phyloP scores from a whole-genome alignment of 2,329 filamentous ascomycete genomes.

The Colletotrichum eleusines region DNA sequence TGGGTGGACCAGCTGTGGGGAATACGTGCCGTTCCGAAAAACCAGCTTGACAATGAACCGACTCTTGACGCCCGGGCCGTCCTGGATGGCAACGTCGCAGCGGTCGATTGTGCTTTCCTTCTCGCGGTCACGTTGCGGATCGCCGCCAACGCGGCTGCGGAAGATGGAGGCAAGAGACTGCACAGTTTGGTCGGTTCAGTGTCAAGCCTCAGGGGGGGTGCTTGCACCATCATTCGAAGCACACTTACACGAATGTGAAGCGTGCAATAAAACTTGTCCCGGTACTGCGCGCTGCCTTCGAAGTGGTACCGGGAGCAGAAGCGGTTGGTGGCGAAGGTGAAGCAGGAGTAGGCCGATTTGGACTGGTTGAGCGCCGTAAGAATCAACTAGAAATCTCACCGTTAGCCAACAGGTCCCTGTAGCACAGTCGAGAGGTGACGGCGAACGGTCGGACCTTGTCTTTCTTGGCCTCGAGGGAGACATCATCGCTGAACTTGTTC shows the following conservation, averaged over 20 bases:
- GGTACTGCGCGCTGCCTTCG: slow-evolving; percentile 62
- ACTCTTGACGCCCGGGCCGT: slow-evolving; percentile 77
- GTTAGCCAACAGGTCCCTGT: neutral
- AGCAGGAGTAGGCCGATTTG: slow-evolving; percentile 82
- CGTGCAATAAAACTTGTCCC: slow-evolving; percentile 77
- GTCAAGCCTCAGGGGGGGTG: slow-evolving; percentile 13
- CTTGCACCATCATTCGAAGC: neutral
- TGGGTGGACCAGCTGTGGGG: neutral
- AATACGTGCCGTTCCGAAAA: slow-evolving; percentile 73
- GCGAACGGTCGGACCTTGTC: slow-evolving; percentile 66
- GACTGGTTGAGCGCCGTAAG: slow-evolving; percentile 84
- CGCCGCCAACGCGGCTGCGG: slow-evolving; percentile 71
- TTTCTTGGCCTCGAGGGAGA: slow-evolving; percentile 78
- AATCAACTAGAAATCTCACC: slow-evolving; percentile 65
- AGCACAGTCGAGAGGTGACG: neutral
- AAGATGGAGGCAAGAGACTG: slow-evolving; percentile 80
- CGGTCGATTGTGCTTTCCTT: slow-evolving; percentile 78
- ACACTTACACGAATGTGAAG: slow-evolving; percentile 75
- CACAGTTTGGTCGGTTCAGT: neutral
- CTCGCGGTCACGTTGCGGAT: slow-evolving; percentile 68
- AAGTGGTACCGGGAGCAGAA: slow-evolving; percentile 83
- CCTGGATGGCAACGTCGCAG: slow-evolving; percentile 80
- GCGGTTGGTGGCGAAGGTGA: slow-evolving; percentile 73
- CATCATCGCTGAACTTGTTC: slow-evolving; percentile 83
- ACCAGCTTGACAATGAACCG: slow-evolving; percentile 80